These are phyloP conservation scores for Phoma sp. DNA, from an alignment of 2,329 filamentous ascomycete species.

Conservation along the genomic window DNA sequence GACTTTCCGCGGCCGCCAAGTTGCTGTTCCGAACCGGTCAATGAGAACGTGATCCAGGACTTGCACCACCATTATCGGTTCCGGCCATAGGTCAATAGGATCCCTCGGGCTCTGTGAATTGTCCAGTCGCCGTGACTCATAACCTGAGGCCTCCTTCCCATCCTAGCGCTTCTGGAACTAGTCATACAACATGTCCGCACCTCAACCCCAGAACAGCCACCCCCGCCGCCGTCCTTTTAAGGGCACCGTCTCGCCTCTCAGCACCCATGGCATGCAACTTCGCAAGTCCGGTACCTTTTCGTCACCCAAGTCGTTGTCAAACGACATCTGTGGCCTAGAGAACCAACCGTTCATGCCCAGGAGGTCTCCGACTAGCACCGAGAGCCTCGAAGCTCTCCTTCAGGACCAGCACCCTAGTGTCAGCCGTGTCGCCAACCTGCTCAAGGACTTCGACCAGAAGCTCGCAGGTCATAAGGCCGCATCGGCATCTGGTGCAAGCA, in stretches of 20 bases:
- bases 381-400: slow-evolving; percentile 58
- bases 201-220: slow-evolving; percentile 51
- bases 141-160: slow-evolving; percentile 40
- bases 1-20: slow-evolving; percentile 18
- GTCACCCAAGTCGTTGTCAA: slow-evolving; percentile 48
- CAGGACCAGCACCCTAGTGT: slow-evolving; percentile 51
- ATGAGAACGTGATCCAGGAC: slow-evolving; percentile 38
- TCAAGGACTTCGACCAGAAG: slow-evolving; percentile 56
- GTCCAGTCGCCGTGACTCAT: slow-evolving; percentile 46
- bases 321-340: slow-evolving; percentile 50
- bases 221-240: slow-evolving; percentile 57
- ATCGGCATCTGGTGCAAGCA: slow-evolving; percentile 43
- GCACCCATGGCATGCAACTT: slow-evolving; percentile 54
- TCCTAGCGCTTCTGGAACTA: slow-evolving; percentile 35
- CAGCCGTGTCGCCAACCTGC: slow-evolving; percentile 53
- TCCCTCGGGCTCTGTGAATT: slow-evolving; percentile 34
- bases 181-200: slow-evolving; percentile 50
- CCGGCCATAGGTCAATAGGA: slow-evolving; percentile 28
- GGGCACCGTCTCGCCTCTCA: slow-evolving; percentile 42
- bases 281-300: slow-evolving; percentile 60
- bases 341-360: slow-evolving; percentile 53
- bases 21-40: slow-evolving; percentile 21
- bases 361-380: slow-evolving; percentile 58
- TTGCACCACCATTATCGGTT: slow-evolving; percentile 32
- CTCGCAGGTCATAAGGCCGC: slow-evolving; percentile 46